Conservation (phyloP, 2,329 filamentous ascomycete genomes). For the Calonectria crousiana region DNA sequence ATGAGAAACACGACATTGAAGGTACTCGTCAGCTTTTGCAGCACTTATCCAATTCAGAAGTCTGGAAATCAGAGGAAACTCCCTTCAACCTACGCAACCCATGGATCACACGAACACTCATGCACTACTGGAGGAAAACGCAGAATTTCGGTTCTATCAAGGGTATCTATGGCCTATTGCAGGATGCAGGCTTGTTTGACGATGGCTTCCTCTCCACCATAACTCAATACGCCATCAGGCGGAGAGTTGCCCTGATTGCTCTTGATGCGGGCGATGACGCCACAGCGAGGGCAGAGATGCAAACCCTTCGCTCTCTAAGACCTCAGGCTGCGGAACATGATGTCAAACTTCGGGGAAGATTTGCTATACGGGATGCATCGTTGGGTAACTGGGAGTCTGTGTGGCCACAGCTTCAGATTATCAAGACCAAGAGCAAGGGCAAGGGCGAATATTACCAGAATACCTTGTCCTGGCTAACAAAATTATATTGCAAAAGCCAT, state of each 20-base stretch:
- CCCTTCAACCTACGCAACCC: slow-evolving; percentile 24
- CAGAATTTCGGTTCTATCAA: slow-evolving; percentile 39
- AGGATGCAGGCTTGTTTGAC: slow-evolving; percentile 45
- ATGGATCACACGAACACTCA: slow-evolving; percentile 40
- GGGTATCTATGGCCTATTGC: slow-evolving; percentile 44
- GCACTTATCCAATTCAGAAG: slow-evolving; percentile 26
- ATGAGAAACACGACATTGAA: slow-evolving; percentile 27
- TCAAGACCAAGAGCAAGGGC: slow-evolving; percentile 30
- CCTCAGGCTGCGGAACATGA: slow-evolving; percentile 37
- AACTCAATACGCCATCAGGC: slow-evolving; percentile 46
- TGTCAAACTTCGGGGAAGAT: slow-evolving; percentile 43
- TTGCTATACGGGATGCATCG: slow-evolving; percentile 45
- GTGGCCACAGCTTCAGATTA: slow-evolving; percentile 34
- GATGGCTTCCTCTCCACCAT: slow-evolving; percentile 27
- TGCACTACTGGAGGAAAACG: slow-evolving; percentile 43
- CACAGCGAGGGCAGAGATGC: slow-evolving; percentile 43
- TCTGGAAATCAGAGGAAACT: slow-evolving; percentile 1
- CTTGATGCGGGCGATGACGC: slow-evolving; percentile 44
- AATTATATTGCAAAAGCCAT: slow-evolving; percentile 45
- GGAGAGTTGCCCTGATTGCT: slow-evolving; percentile 43
- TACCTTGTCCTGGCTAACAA: slow-evolving; percentile 49
- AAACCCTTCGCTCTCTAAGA: slow-evolving; percentile 35
- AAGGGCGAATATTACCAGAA: slow-evolving; percentile 41
- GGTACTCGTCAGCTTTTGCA: slow-evolving; percentile 31
- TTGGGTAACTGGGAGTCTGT: slow-evolving; percentile 45